Evolutionary conservation across 768 basidiomycete species (phyloP).

Genomic region (Neoboletus subvelutipes): DNA sequence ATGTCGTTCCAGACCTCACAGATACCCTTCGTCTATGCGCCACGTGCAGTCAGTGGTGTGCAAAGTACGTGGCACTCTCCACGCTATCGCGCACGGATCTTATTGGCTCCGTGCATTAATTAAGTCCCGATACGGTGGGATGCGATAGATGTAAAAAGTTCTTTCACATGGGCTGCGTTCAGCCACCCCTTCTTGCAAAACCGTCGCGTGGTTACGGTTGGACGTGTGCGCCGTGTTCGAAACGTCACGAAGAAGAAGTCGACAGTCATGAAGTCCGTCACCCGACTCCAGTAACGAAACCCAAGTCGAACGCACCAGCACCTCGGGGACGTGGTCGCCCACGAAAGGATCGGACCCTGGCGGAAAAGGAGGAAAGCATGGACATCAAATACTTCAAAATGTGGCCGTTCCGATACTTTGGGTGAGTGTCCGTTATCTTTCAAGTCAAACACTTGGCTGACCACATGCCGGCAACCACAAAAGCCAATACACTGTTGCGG

Average conservation of each 20-base stretch:
- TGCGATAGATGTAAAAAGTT: constrained; percentile 90
- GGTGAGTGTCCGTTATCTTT: constrained; percentile 50
- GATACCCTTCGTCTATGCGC: constrained; percentile 83
- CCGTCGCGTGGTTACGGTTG: constrained; percentile 96
- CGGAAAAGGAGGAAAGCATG: constrained; percentile 75
- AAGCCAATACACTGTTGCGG: constrained; percentile 87
- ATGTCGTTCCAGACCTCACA: constrained; percentile 86
- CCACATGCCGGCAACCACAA: constrained; percentile 7
- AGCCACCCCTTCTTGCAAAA: constrained; percentile 86
- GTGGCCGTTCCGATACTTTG: constrained; percentile 97
- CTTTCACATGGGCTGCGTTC: constrained; percentile 94
- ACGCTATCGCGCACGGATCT: constrained; percentile 15
- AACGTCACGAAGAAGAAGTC: constrained; percentile 82
- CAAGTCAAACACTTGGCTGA: constrained; percentile 10
- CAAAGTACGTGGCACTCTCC: constrained; percentile 56
- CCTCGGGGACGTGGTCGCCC: constrained; percentile 73
- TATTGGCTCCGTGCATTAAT: constrained; percentile 26
- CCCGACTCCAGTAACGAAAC: constrained; percentile 50
- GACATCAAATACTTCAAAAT: constrained; percentile 83
- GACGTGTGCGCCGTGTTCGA: constrained; percentile 94
- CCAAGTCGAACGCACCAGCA: constrained; percentile 72
- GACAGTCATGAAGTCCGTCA: constrained; percentile 71
- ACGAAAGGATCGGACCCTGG: constrained; percentile 68
- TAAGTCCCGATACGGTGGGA: constrained; percentile 79
- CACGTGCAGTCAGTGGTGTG: constrained; percentile 86